These are phyloP conservation scores for Dacryopinax spathularia DNA, from an alignment of 768 basidiomycete species.

Conservation along the genomic window DNA sequence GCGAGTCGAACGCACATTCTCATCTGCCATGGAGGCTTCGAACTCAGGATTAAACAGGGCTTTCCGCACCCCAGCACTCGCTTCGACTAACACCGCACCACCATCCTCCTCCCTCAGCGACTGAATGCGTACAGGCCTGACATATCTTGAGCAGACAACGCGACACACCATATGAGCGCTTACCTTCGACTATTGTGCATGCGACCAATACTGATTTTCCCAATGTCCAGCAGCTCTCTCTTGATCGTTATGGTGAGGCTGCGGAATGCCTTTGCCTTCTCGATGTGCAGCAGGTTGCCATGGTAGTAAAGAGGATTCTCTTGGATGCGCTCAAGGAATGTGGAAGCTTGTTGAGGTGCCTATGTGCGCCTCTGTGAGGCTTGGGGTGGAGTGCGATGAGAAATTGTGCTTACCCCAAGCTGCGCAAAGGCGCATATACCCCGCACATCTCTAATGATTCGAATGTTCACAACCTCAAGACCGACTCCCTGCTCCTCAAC, in stretches of 20 bases:
- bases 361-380: not conserved
- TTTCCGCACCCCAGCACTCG: too few species aligned
- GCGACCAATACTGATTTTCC: not conserved
- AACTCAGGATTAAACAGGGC: too few species aligned
- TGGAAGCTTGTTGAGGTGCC: not conserved
- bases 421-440: slow-evolving; percentile 69
- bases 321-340: not conserved
- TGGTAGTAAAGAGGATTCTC: not conserved
- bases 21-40: not conserved
- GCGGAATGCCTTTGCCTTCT: not conserved
- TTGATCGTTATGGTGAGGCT: not conserved
- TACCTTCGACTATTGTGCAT: not conserved
- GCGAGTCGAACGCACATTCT: not conserved
- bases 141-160: too few species aligned
- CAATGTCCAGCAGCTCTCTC: not conserved
- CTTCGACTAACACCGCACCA: too few species aligned
- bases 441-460: slow-evolving; percentile 37
- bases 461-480: slow-evolving; percentile 49
- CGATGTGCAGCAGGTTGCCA: not conserved
- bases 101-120: too few species aligned
- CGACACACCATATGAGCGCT: too few species aligned
- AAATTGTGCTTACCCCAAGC: slow-evolving; percentile 45
- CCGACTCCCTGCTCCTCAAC: slow-evolving; percentile 45
- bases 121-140: too few species aligned
- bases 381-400: slow-evolving; percentile 1